Evolutionary conservation across 257 asterid genomes (phyloP).

Genomic region (Solanum sejunctum): DNA sequence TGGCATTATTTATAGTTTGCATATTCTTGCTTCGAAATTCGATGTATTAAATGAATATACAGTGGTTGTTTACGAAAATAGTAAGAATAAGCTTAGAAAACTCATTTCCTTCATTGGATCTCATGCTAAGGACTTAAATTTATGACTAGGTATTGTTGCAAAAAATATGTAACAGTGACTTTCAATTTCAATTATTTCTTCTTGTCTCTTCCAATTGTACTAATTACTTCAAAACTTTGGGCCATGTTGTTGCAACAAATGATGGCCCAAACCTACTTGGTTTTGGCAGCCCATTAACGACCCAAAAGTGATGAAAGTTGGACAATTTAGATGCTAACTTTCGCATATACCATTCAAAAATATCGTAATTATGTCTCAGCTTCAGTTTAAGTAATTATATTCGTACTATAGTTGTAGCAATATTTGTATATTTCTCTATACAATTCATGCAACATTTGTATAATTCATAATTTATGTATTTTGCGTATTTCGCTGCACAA

Average conservation of each 20-base stretch:
- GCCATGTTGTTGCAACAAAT: neutral
- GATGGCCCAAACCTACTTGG: neutral
- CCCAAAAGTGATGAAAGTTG: neutral
- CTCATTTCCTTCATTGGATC: conserved; percentile 2
- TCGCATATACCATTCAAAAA: too few species aligned
- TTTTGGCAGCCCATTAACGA: neutral
- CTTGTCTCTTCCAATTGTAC: neutral
- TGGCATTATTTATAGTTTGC: neutral
- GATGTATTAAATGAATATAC: neutral
- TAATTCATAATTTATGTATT: too few species aligned
- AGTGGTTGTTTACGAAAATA: neutral
- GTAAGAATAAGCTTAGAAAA: neutral
- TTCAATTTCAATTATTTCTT: neutral
- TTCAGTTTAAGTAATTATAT: too few species aligned
- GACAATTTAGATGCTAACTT: neutral
- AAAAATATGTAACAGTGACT: neutral
- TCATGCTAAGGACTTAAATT: neutral
- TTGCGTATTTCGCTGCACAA: too few species aligned
- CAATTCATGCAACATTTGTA: too few species aligned
- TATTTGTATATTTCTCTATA: too few species aligned
- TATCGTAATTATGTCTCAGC: too few species aligned
- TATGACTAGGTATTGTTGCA: neutral
- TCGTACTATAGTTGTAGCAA: too few species aligned
- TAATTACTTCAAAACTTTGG: neutral
- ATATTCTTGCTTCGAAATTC: neutral